Evolutionary conservation across 1,284 basidiomycete genomes (phyloP), one percentile per base, ranked within the genome.

Genomic region (Leccinum proliferum): DNA sequence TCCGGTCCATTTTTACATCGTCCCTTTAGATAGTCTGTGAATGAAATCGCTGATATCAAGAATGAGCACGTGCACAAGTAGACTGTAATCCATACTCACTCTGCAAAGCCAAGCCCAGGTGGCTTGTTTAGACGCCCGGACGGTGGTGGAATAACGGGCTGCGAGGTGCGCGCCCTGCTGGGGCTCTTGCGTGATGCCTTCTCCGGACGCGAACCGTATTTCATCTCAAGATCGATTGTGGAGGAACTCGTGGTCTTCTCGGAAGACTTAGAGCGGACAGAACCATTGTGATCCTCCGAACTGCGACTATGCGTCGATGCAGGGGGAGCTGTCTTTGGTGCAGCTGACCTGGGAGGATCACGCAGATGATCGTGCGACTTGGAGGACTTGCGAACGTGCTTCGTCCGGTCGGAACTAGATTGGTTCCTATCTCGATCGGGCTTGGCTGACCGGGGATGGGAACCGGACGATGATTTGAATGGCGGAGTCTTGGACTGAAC

Each of bases 81-180:
- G 15, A 61, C 10, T 43, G 9, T 2, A 48, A 29, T 35, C 1
- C 37, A 46, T 25, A 65, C 75, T 72, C 61, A 73, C 72, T 75
- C 73, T 52, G 67, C 63, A 29, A 75, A 67, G 34, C 64, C 63
- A 58, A 69, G 59, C 57, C 65, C 73, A 55, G 67, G 32, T 21
- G 64, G 55, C 59, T 66, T 74, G 53, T 67, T 63, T 35, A 59
- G 39, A 50, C 61, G 66, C 18, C 60, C 60, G 4, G 73, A 70
- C 5, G 66, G 56, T 41, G 73, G 73, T 35, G 72, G 75, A 41
- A 75, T 65, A 8, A 76, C 66, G 11, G 70, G 67, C 53, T 71
- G 70, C 39, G 67, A 62, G n/a, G 52, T 35, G 34, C 52, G 70
- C 18, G 64, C 62, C 39, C 60, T 63, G 35, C 60, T 58, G n/a